Evolutionary conservation across 805 yeast species (phyloP), one percentile per base, ranked within the genome.

Genomic region (Lachancea cidri): DNA sequence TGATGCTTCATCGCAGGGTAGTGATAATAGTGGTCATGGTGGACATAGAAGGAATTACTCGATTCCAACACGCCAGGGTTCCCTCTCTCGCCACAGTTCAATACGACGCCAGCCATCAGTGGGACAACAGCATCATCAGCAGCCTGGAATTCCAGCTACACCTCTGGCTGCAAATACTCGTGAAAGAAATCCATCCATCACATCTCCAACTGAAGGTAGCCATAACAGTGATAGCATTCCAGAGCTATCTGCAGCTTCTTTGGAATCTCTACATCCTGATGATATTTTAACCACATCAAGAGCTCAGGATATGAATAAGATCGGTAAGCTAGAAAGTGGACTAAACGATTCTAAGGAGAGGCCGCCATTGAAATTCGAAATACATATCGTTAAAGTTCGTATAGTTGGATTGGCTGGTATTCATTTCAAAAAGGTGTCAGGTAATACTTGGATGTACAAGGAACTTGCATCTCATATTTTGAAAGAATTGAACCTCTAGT

Each of bases 401-500:
- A 73, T 89, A 50, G 84, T 89, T 41, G 87, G 94, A 4, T 70
- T 91, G 45, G 88, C 84, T 50, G 98, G 98, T 64, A 89, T 89
- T 36, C 97, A 91, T 62, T 88, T 89, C 70, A 91, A 91, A 72
- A 89, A 89, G 60, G 74, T 89, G 22, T 74, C 85, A 43, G 98
- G 98, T 55, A 88, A 91, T 60, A 86, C 96, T 1, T 89, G 97
- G 97, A 77, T 83, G 66, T 89, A 89, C 66, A 89, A 91, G 68
- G 81, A 88, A 7, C 70, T 89, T 57, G 97, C 97, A 2, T 81
- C 91, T 41, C 86, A 81, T 60, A 83, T 89, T 37, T 74, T 89
- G 62, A 73, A 73, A 45, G 84, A 83, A 50, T 70, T 86, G 59
- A 80, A 82, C 47, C 66, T 85, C 48, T 84, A 60, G 63, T 39